Percentiles rank a stretch among this genome's conserved stretches.
phyloP scores from a whole-genome alignment of 2,329 filamentous ascomycete genomes.

The Phoma sp. region DNA sequence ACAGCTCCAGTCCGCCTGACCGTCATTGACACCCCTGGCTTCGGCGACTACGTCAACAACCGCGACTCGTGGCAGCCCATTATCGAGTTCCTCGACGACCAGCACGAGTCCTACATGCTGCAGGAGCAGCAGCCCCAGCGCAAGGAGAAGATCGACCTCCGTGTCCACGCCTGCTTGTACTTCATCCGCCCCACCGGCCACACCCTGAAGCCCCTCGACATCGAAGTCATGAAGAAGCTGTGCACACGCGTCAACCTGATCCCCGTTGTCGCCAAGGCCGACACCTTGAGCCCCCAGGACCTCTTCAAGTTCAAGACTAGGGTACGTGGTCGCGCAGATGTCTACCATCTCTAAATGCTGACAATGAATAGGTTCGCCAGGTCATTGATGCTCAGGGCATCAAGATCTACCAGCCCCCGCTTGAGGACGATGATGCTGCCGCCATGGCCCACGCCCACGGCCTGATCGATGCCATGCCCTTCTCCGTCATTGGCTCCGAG shows the following conservation, averaged over 20 bases:
- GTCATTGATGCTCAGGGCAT: slow-evolving; percentile 99
- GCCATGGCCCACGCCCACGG: slow-evolving; percentile 93
- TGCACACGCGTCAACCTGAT: slow-evolving; percentile 98
- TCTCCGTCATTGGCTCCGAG: slow-evolving; percentile 98
- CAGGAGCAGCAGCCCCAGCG: slow-evolving; percentile 99
- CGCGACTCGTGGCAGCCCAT: slow-evolving; percentile 99
- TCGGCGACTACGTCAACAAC: slow-evolving; percentile 99
- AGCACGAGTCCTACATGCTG: slow-evolving; percentile 99
- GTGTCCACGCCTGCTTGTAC: slow-evolving; percentile 97
- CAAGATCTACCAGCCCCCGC: slow-evolving; percentile 98
- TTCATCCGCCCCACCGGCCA: slow-evolving; percentile 99
- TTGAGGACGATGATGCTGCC: slow-evolving; percentile 98
- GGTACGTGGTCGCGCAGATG: slow-evolving; percentile 62
- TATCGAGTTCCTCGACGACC: slow-evolving; percentile 99
- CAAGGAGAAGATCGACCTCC: slow-evolving; percentile 98
- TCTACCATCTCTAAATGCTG: slow-evolving; percentile 12
- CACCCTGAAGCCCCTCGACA: slow-evolving; percentile 97
- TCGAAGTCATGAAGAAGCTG: slow-evolving; percentile 99
- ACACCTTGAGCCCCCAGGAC: slow-evolving; percentile 92
- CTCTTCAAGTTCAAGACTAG: slow-evolving; percentile 93
- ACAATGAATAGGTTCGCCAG: slow-evolving; percentile 74
- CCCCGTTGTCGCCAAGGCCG: slow-evolving; percentile 97
- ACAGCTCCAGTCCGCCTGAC: slow-evolving; percentile 83
- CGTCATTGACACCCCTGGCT: slow-evolving; percentile 98
- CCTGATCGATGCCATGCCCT: slow-evolving; percentile 96